Evolutionary conservation across 1,139 yeast species (phyloP).

Genomic region (Blastobotrys aristatus): DNA sequence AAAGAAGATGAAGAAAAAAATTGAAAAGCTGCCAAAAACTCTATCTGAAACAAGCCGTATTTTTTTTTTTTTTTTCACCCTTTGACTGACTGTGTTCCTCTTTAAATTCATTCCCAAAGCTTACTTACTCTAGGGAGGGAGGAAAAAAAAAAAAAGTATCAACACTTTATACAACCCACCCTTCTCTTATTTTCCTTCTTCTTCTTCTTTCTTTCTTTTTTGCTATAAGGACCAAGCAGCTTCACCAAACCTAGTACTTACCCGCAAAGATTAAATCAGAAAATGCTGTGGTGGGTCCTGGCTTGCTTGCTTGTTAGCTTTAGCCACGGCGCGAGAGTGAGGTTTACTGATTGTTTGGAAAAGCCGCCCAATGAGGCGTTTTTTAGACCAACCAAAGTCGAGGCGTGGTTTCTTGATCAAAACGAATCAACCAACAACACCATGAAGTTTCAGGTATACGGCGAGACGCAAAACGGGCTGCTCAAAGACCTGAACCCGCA

Average conservation of each 20-base stretch:
- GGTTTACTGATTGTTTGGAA: slow-evolving; percentile 12
- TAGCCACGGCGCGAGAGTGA: slow-evolving; percentile 6
- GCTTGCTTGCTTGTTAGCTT: not conserved
- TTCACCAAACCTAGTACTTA: no score
- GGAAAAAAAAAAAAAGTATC: not conserved
- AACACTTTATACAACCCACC: not conserved
- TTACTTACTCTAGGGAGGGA: not conserved
- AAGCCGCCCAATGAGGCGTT: slow-evolving; percentile 9
- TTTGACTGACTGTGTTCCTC: not conserved
- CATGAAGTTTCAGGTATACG: slow-evolving; percentile 22
- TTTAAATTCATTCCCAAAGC: not conserved
- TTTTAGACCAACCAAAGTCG: slow-evolving; percentile 13
- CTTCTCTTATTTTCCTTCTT: not conserved
- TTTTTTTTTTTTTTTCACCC: not conserved
- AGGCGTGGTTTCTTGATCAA: slow-evolving; percentile 12
- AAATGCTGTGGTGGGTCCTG: not conserved
- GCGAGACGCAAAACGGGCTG: slow-evolving; percentile 25
- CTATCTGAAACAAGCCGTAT: no score
- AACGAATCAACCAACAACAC: slow-evolving; percentile 7
- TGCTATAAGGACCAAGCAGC: not conserved
- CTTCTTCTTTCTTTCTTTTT: not conserved
- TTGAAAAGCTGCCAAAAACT: no score
- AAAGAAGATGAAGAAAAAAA: no score
- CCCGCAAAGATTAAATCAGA: no score
- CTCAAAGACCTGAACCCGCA: slow-evolving; percentile 26